These are phyloP conservation scores for Fusarium mangiferae DNA, from an alignment of 2,329 filamentous ascomycete species.

Conservation along the genomic window DNA sequence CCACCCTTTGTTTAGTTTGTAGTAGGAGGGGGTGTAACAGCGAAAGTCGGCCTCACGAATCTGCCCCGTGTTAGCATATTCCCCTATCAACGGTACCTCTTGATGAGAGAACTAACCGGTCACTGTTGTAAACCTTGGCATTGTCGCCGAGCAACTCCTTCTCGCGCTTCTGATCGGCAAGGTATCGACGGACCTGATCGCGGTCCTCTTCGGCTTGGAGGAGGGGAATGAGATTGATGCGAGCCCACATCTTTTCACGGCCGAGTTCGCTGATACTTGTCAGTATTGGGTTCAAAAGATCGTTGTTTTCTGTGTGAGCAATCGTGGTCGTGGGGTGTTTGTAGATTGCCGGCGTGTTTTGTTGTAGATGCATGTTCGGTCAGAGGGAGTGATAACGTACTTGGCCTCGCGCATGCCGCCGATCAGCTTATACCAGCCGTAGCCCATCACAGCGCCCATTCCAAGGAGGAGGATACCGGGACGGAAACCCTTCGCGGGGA, in stretches of 20 bases:
- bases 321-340: not conserved
- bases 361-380: not conserved
- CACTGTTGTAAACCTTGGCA: slow-evolving; percentile 86
- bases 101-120: slow-evolving; percentile 70
- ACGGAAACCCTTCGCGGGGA: slow-evolving; percentile 90
- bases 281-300: not conserved
- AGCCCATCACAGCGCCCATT: slow-evolving; percentile 82
- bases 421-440: slow-evolving; percentile 89
- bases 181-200: slow-evolving; percentile 87
- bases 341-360: not conserved
- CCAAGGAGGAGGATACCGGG: slow-evolving; percentile 82
- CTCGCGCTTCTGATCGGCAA: slow-evolving; percentile 89
- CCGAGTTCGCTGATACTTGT: slow-evolving; percentile 77
- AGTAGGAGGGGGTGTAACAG: slow-evolving; percentile 72
- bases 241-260: slow-evolving; percentile 98
- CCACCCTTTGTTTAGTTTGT: slow-evolving; percentile 57
- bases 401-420: slow-evolving; percentile 89
- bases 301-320: accelerated
- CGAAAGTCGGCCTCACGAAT: slow-evolving; percentile 84
- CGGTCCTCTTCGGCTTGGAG: slow-evolving; percentile 97
- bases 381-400: slow-evolving; percentile 63
- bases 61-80: slow-evolving; percentile 53
- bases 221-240: slow-evolving; percentile 92
- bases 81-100: not conserved
- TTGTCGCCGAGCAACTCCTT: slow-evolving; percentile 88